These are phyloP conservation scores for Leucosporidium scottii DNA, from an alignment of 768 basidiomycete species.

Conservation along the genomic window DNA sequence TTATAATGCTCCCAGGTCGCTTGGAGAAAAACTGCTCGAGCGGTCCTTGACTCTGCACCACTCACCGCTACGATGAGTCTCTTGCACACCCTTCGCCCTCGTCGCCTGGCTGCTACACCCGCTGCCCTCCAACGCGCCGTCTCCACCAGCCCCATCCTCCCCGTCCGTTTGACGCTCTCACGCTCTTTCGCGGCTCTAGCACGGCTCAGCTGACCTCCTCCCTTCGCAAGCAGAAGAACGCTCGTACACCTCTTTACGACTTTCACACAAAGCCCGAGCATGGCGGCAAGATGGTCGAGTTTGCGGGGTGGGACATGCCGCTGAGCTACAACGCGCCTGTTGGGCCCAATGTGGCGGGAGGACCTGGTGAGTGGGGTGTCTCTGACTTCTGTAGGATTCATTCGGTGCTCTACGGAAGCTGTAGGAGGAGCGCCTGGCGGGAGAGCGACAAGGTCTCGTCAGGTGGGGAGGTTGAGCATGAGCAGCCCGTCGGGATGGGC, in stretches of 20 bases:
- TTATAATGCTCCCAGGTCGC: no score
- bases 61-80: no score
- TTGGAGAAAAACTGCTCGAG: no score
- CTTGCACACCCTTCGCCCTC: no score
- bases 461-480: neutral
- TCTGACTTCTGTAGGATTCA: neutral
- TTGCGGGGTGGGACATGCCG: slow-evolving; percentile 94
- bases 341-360: slow-evolving; percentile 53
- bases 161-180: no score
- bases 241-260: slow-evolving; percentile 58
- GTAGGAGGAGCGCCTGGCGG: neutral
- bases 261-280: slow-evolving; percentile 63
- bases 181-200: no score
- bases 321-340: slow-evolving; percentile 73
- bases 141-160: neutral
- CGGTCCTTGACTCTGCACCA: no score
- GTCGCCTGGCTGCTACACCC: neutral
- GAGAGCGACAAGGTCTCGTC: no score
- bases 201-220: neutral
- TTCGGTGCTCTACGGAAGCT: neutral
- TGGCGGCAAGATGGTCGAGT: slow-evolving; percentile 89
- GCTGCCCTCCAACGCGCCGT: neutral
- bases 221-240: neutral
- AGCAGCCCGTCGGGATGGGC: neutral
- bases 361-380: slow-evolving; percentile 15